Evolutionary conservation across 208 protist species (phyloP).

Genomic region (Leptomonas seymouri): DNA sequence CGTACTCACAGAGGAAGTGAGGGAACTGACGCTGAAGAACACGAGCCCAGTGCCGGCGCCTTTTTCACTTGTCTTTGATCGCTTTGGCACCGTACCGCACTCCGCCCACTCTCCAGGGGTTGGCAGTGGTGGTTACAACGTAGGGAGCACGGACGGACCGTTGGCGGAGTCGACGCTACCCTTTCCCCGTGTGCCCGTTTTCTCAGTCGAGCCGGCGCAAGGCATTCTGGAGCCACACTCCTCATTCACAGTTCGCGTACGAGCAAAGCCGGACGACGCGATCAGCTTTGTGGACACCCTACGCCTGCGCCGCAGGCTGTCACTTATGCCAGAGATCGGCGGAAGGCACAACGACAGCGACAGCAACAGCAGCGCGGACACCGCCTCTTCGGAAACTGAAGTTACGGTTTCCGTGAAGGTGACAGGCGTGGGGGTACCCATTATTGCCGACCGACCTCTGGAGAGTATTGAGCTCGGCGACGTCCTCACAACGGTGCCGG

Average conservation of each 20-base stretch:
- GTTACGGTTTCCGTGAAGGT: conserved; percentile 65
- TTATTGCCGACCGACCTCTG: conserved; percentile 62
- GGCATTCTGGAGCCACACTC: conserved; percentile 76
- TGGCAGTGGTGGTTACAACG: background rate
- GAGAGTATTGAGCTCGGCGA: conserved; percentile 86
- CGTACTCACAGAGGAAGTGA: conserved; percentile 55
- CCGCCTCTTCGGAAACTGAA: conserved; percentile 14
- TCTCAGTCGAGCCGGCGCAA: conserved; percentile 41
- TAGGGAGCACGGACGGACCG: background rate
- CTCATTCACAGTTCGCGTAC: conserved; percentile 51
- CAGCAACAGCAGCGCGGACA: conserved; percentile 12
- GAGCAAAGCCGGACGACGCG: conserved; percentile 88
- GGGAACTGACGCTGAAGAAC: conserved; percentile 71
- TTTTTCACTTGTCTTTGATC: conserved; percentile 32
- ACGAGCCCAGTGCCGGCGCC: conserved; percentile 84
- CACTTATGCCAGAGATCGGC: background rate
- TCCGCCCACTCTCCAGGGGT: conserved; percentile 1
- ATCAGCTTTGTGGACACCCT: conserved; percentile 85
- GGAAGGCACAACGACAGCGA: background rate
- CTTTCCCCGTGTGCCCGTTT: conserved; percentile 35
- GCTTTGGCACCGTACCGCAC: conserved; percentile 11
- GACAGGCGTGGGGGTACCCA: conserved; percentile 88
- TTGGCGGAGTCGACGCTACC: conserved; percentile 9
- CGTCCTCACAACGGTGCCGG: conserved; percentile 82
- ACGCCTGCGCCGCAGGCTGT: conserved; percentile 32